These are phyloP conservation scores for Escallonia rubra DNA, from an alignment of 129 eudicot genomes.

Conservation along the genomic window DNA sequence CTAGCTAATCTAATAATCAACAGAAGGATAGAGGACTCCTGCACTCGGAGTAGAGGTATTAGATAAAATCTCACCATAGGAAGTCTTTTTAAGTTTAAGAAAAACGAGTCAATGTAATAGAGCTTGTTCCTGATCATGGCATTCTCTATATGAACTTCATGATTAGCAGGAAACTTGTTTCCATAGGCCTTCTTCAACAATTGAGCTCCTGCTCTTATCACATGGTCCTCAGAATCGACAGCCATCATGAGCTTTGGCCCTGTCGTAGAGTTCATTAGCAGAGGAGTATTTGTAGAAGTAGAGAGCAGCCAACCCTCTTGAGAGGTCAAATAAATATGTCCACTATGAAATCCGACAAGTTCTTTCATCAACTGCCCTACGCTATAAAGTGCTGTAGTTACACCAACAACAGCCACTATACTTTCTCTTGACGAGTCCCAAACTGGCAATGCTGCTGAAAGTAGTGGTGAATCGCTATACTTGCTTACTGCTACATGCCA, in stretches of 20 bases:
- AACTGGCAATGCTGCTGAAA: slow-evolving; percentile 92
- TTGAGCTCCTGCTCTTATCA: slow-evolving; percentile 71
- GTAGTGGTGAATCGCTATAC: slow-evolving; percentile 66
- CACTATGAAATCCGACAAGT: slow-evolving; percentile 76
- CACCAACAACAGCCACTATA: slow-evolving; percentile 96
- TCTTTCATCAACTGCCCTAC: slow-evolving; percentile 94
- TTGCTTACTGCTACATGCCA: slow-evolving; percentile 97
- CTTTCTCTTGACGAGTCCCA: slow-evolving; percentile 54
- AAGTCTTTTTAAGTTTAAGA: slow-evolving; percentile 79
- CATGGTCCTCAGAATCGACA: slow-evolving; percentile 62
- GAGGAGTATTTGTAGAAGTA: slow-evolving; percentile 76
- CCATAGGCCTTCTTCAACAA: slow-evolving; percentile 55
- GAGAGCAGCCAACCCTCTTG: slow-evolving; percentile 95
- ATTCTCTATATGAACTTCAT: slow-evolving; percentile 70
- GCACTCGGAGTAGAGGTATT: neutral
- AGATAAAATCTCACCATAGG: slow-evolving; percentile 65
- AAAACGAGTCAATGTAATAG: slow-evolving; percentile 87
- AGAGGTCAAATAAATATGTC: slow-evolving; percentile 83
- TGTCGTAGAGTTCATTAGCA: slow-evolving; percentile 47
- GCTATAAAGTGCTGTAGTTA: slow-evolving; percentile 78
- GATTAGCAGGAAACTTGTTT: slow-evolving; percentile 41
- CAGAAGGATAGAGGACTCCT: too few species aligned
- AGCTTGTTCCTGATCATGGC: slow-evolving; percentile 54
- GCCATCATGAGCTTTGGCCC: slow-evolving; percentile 84
- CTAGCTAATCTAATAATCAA: neutral